Base-by-base conservation (phyloP, 768 basidiomycete species). In the Tricholoma terreum region DNA sequence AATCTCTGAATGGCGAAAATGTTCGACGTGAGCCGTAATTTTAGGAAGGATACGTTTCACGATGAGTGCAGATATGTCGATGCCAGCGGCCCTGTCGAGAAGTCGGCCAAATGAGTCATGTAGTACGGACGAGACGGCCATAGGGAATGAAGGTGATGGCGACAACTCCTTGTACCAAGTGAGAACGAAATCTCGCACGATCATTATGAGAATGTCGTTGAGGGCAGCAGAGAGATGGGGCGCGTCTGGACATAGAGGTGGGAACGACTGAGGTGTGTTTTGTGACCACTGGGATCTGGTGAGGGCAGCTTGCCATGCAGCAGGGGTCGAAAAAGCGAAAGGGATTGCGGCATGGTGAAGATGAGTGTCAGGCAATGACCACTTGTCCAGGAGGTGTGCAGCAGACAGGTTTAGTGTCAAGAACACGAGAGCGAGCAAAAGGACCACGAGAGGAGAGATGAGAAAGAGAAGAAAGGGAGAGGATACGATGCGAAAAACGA, bases 221-320 rank as follows among this genome's bases (percentile, higher is more conserved):
- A 96, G 66, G 15, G 84, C 80, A n/a, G 82, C 75, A 7, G 89
- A 92, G 22, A 91, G 75, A 57, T 82, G 75, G 11, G 84, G 82
- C 36, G 83, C 83, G 22, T 83, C 77, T 27, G 87, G 86, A 62
- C 80, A 80, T 17, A 94, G 71, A 7, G 86, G 82, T 1, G 87
- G 79, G 17, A 89, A 76, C n/a, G 83, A 75, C 65, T 86, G 85
- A 0, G 87, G 84, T 3, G 84, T 74, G 56, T 79, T 83, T 62
- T 87, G 84, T 3, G 90, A 90, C 94, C 94, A 96, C 70, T 89
- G 85, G n/a, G 91, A 91, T 31, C 94, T 85, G 45, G 84, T 93
- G 51, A 91, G 77, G 48, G 92, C 89, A 0, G 88, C 93, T 66
- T 94, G 91, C 94, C 94, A 97, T 31, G 94, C 94, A 56, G 94